Conservation (phyloP, 108 stramenopile species). For the Cylindrotheca closterium region DNA sequence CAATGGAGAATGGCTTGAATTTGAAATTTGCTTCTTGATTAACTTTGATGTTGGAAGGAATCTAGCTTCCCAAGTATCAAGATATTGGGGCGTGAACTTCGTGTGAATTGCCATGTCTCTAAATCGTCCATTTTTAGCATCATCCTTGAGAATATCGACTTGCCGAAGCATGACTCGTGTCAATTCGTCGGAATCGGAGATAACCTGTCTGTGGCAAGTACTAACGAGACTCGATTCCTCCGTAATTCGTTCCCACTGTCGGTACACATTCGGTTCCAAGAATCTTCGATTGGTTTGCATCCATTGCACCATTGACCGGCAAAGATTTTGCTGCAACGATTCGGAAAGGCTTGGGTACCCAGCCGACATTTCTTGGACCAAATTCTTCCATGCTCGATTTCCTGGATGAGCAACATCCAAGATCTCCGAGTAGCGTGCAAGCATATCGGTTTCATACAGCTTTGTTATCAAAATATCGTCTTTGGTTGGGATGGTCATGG, state of each 20-base stretch:
- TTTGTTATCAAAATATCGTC: conserved; percentile 37
- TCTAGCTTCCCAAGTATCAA: conserved; percentile 14
- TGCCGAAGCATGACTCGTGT: conserved; percentile 13
- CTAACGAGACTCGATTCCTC: conserved; percentile 8
- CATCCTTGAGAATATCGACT: conserved; percentile 28
- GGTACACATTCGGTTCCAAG: conserved; percentile 29
- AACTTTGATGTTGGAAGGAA: conserved; percentile 4
- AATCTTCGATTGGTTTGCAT: conserved; percentile 25
- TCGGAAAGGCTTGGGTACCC: conserved; percentile 19
- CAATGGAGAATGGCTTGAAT: neutral
- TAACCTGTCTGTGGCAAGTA: conserved; percentile 27
- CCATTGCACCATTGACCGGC: conserved; percentile 10
- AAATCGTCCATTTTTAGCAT: conserved; percentile 30
- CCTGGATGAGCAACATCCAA: conserved; percentile 51
- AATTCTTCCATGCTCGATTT: conserved; percentile 32
- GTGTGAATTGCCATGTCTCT: conserved; percentile 26
- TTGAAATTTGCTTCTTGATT: neutral
- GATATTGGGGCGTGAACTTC: conserved; percentile 8
- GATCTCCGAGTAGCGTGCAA: conserved; percentile 38
- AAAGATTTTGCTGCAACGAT: conserved; percentile 19
- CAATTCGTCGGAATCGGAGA: conserved; percentile 9
- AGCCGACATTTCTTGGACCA: conserved; percentile 12
- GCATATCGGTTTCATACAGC: conserved; percentile 27
- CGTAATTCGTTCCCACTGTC: conserved; percentile 33
- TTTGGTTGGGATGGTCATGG: conserved; percentile 25